These are phyloP conservation scores for Fusarium buharicum DNA, from an alignment of 2,329 filamentous ascomycete species.

Conservation along the genomic window DNA sequence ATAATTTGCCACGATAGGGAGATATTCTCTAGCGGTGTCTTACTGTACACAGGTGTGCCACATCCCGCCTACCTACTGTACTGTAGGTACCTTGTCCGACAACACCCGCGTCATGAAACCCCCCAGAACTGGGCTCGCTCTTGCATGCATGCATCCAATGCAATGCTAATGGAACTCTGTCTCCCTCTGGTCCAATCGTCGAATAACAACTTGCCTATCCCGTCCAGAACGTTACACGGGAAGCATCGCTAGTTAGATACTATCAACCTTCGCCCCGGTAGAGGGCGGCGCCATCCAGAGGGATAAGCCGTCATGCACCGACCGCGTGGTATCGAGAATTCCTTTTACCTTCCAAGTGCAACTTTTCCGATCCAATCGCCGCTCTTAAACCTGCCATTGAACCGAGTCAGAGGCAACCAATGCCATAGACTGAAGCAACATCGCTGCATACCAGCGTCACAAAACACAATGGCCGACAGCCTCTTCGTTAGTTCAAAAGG, in stretches of 20 bases:
- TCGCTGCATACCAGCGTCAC: conserved; percentile 25
- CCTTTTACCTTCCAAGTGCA: neutral
- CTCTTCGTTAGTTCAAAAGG: conserved; percentile 19
- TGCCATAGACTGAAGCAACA: neutral
- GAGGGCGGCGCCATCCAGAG: conserved; percentile 11
- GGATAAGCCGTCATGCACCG: conserved; percentile 12
- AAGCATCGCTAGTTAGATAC: conserved; percentile 32
- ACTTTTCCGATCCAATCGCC: conserved; percentile 21
- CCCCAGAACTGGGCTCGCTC: neutral
- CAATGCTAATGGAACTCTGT: neutral
- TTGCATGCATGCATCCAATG: conserved; percentile 10
- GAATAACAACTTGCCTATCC: conserved; percentile 15
- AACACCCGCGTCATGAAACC: conserved; percentile 42
- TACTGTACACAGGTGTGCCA: conserved; percentile 33
- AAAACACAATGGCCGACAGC: conserved; percentile 28
- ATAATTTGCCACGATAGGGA: conserved; percentile 28
- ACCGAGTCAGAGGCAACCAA: conserved; percentile 17
- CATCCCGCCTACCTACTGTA: conserved; percentile 24
- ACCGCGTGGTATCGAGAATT: conserved; percentile 15
- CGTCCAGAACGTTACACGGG: conserved; percentile 40
- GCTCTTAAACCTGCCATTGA: conserved; percentile 1
- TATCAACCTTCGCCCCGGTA: conserved; percentile 29
- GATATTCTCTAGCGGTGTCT: conserved; percentile 35
- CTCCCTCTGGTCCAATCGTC: conserved; percentile 4
- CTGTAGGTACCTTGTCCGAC: conserved; percentile 27